Conservation (phyloP, 768 basidiomycete species). For the Mycena venus region DNA sequence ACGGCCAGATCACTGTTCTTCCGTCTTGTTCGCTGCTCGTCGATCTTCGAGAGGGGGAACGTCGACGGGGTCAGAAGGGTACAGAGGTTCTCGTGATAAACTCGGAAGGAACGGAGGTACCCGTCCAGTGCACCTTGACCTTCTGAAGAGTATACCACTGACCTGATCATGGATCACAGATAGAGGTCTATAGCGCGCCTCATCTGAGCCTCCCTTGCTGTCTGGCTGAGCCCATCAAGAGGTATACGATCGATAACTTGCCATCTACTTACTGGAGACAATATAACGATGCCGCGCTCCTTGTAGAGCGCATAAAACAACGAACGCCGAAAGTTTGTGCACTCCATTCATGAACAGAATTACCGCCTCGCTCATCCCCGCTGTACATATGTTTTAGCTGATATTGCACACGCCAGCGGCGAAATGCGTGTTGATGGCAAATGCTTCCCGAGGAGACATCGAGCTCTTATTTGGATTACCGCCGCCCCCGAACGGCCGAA, state of each 20-base stretch:
- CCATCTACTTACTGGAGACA: conserved; percentile 58
- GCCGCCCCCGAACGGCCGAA: conserved; percentile 19
- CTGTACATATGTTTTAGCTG: conserved; percentile 50
- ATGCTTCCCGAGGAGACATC: conserved; percentile 61
- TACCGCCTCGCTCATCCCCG: neutral
- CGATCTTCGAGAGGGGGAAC: conserved; percentile 69
- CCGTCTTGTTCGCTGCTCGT: conserved; percentile 64
- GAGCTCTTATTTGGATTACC: conserved; percentile 52
- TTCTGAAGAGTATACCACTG: neutral
- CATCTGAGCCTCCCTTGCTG: conserved; percentile 65
- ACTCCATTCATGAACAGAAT: neutral
- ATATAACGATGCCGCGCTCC: conserved; percentile 60
- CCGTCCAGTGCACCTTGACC: neutral
- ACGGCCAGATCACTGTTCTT: conserved; percentile 64
- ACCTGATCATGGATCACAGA: conserved; percentile 42
- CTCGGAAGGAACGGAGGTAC: conserved; percentile 55
- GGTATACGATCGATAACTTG: conserved; percentile 50
- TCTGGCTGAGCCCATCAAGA: conserved; percentile 56
- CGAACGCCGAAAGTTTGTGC: conserved; percentile 63
- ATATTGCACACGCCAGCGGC: conserved; percentile 53
- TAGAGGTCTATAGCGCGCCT: conserved; percentile 61
- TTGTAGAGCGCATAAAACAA: conserved; percentile 64
- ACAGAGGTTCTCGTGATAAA: conserved; percentile 60
- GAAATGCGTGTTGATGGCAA: conserved; percentile 67
- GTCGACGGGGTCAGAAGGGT: conserved; percentile 59